Percentiles rank a stretch among this genome's conserved stretches.
Evolutionary conservation across 805 yeast species (phyloP).

Genomic region (Yarrowia porcina): DNA sequence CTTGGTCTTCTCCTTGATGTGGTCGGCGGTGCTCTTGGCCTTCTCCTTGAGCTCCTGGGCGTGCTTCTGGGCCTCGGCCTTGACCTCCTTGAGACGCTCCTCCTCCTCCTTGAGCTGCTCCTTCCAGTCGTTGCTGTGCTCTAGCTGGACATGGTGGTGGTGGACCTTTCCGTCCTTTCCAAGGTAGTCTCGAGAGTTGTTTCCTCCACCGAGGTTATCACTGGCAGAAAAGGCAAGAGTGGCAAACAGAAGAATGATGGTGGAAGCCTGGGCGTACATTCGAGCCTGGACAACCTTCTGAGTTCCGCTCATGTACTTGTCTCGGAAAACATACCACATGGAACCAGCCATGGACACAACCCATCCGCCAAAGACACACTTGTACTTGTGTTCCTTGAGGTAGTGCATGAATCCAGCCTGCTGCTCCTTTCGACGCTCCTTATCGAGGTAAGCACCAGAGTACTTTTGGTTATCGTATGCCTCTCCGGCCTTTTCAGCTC

Average conservation of each 20-base stretch:
- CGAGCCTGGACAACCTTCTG: slow-evolving; percentile 88
- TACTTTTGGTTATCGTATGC: slow-evolving; percentile 62
- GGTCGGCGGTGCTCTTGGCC: slow-evolving; percentile 13
- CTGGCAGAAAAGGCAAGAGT: slow-evolving; percentile 11
- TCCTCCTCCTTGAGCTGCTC: slow-evolving; percentile 47
- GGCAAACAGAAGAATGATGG: slow-evolving; percentile 51
- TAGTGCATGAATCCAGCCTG: slow-evolving; percentile 9
- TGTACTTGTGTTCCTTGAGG: slow-evolving; percentile 32
- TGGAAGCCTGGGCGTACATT: slow-evolving; percentile 85
- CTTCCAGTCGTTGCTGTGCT: slow-evolving; percentile 44
- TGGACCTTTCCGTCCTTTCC: slow-evolving; percentile 21
- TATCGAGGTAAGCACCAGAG: slow-evolving; percentile 45
- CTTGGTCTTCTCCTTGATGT: slow-evolving; percentile 20
- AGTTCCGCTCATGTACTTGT: slow-evolving; percentile 66
- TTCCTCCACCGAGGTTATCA: neutral
- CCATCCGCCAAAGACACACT: slow-evolving; percentile 69
- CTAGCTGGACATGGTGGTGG: slow-evolving; percentile 20
- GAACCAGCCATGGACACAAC: slow-evolving; percentile 78
- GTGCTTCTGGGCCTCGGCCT: neutral
- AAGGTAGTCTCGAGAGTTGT: slow-evolving; percentile 12
- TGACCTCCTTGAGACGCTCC: slow-evolving; percentile 33
- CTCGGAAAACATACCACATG: slow-evolving; percentile 70
- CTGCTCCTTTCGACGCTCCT: slow-evolving; percentile 40
- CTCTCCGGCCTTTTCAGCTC: slow-evolving; percentile 69
- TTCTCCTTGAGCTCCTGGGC: neutral